Evolutionary conservation across 805 yeast genomes (phyloP).

Genomic region (Spathaspora hagerdaliae): DNA sequence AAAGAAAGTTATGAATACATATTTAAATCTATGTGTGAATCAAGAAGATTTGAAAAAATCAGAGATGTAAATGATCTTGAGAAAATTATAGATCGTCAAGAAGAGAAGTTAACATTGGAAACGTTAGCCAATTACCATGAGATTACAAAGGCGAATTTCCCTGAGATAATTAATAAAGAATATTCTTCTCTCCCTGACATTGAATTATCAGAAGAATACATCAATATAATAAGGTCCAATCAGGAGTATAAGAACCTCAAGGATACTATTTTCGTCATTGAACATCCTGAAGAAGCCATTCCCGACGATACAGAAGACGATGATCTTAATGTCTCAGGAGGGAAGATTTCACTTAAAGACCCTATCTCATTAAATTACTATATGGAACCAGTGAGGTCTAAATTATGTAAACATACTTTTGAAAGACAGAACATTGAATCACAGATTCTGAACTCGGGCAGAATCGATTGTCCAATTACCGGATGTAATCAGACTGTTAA

Average conservation of each 20-base stretch:
- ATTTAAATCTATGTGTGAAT: conserved; percentile 9
- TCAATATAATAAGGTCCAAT: conserved; percentile 3
- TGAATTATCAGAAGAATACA: conserved; percentile 5
- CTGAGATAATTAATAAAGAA: conserved; percentile 12
- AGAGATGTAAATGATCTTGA: neutral
- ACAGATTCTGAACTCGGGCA: conserved; percentile 16
- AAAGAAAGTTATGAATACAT: conserved; percentile 13
- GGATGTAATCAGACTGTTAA: conserved; percentile 45
- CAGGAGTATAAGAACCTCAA: conserved; percentile 26
- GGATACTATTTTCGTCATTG: conserved; percentile 45
- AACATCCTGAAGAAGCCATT: conserved; percentile 59
- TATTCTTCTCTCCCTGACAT: conserved; percentile 3
- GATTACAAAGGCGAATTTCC: conserved; percentile 11
- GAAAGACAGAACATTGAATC: conserved; percentile 45
- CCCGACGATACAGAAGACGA: conserved; percentile 50
- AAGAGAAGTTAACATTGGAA: conserved; percentile 17
- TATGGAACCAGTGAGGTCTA: conserved; percentile 52
- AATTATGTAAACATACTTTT: conserved; percentile 58
- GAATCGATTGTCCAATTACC: conserved; percentile 51
- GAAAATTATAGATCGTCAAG: conserved; percentile 10
- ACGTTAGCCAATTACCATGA: conserved; percentile 16
- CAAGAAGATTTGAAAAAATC: conserved; percentile 6
- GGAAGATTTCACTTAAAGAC: conserved; percentile 62
- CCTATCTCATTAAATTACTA: conserved; percentile 58
- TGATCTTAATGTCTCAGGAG: conserved; percentile 66